Evolutionary conservation across 1,284 basidiomycete genomes (phyloP).

Genomic region (Austroboletus niveus): DNA sequence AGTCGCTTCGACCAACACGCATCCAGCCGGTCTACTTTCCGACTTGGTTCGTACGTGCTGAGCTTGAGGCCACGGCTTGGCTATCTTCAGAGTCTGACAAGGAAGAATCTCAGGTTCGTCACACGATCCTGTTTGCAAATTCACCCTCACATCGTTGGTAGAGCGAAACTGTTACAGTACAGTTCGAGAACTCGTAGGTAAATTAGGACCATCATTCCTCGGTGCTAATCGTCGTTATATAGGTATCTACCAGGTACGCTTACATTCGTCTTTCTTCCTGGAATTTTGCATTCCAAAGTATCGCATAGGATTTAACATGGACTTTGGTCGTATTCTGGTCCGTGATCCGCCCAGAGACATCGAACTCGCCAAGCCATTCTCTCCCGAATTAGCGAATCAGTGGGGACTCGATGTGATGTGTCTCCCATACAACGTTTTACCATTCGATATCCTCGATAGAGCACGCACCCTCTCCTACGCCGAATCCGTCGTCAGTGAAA

Average conservation of each 20-base stretch:
- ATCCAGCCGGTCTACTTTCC: conserved; percentile 56
- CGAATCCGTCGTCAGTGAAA: conserved; percentile 26
- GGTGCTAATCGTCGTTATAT: conserved; percentile 10
- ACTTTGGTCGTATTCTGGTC: conserved; percentile 33
- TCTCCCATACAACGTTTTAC: conserved; percentile 35
- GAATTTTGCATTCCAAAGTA: neutral
- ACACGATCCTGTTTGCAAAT: neutral
- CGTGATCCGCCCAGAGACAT: conserved; percentile 13
- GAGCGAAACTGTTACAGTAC: conserved; percentile 20
- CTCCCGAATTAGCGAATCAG: conserved; percentile 32
- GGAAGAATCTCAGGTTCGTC: conserved; percentile 25
- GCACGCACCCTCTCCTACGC: conserved; percentile 21
- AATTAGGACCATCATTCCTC: neutral
- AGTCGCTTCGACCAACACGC: conserved; percentile 30
- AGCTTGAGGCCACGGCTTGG: conserved; percentile 40
- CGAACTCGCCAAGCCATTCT: conserved; percentile 31
- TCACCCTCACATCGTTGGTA: conserved; percentile 10
- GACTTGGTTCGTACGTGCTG: conserved; percentile 57
- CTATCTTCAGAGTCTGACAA: conserved; percentile 22
- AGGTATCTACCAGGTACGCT: conserved; percentile 31
- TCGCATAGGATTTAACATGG: conserved; percentile 22
- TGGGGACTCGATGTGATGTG: conserved; percentile 36
- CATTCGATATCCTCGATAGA: conserved; percentile 31
- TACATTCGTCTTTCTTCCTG: neutral
- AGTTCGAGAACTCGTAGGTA: conserved; percentile 28